Conservation (phyloP, 2,329 filamentous ascomycete species). For the Corniculantispora saksenae region DNA sequence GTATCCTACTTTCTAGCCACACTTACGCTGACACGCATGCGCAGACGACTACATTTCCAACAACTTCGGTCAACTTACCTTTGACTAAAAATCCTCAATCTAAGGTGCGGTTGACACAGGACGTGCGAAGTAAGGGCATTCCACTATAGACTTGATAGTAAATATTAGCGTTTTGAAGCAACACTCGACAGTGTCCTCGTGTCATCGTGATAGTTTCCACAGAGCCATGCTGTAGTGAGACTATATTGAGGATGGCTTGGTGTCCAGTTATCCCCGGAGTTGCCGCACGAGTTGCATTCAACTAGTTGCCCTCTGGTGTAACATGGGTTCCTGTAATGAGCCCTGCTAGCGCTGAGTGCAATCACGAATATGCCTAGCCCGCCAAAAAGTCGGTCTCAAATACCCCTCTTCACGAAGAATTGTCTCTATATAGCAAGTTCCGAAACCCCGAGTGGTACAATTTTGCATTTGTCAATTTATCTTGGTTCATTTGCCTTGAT, state of each 20-base stretch:
- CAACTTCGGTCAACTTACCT: constrained; percentile 1
- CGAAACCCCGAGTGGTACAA: too few relatives aligned
- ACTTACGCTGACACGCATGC: background rate
- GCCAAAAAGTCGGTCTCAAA: too few relatives aligned
- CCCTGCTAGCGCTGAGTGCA: background rate
- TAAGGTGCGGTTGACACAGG: background rate
- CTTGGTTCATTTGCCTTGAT: too few relatives aligned
- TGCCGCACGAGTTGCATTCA: background rate
- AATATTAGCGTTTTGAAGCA: background rate
- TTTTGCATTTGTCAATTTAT: too few relatives aligned
- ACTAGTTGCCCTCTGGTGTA: background rate
- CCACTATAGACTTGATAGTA: background rate
- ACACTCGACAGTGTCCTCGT: background rate
- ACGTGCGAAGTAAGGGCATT: background rate
- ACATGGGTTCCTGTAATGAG: background rate
- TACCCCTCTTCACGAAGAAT: too few relatives aligned
- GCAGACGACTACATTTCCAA: constrained; percentile 13
- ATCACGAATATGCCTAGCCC: too few relatives aligned
- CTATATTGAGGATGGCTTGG: too few relatives aligned
- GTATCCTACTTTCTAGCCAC: too few relatives aligned
- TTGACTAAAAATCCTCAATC: background rate
- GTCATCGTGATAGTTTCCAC: too few relatives aligned
- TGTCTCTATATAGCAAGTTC: too few relatives aligned
- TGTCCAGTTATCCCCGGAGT: too few relatives aligned
- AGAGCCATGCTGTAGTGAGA: too few relatives aligned